Conservation (phyloP, 164 flowering plant genomes). For the Paratinospora sagittata region DNA sequence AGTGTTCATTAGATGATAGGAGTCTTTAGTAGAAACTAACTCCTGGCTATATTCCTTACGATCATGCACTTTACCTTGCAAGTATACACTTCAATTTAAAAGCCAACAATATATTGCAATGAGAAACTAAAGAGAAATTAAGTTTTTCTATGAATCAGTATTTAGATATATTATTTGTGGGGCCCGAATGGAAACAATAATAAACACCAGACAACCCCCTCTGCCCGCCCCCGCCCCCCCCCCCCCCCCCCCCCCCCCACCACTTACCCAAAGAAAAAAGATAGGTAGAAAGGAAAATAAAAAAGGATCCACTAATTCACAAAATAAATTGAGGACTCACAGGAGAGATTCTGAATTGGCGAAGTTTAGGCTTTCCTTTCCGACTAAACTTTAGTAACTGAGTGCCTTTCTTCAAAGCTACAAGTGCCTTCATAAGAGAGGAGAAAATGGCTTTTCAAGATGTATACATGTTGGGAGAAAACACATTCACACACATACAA, state of each 20-base stretch:
- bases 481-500: neutral
- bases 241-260: no score
- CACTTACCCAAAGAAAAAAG: no score
- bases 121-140: neutral
- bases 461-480: neutral
- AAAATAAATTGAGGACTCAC: slow-evolving; percentile 34
- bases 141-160: neutral
- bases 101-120: neutral
- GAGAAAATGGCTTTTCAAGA: slow-evolving; percentile 1
- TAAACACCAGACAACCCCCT: no score
- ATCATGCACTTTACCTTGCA: no score
- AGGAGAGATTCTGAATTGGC: slow-evolving; percentile 74
- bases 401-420: slow-evolving; percentile 84
- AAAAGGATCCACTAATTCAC: neutral
- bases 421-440: slow-evolving; percentile 51
- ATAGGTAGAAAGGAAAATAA: neutral
- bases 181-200: neutral
- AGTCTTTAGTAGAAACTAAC: no score
- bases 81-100: no score
- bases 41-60: no score
- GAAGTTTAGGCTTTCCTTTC: slow-evolving; percentile 87
- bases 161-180: neutral
- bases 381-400: slow-evolving; percentile 85
- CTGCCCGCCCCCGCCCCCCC: no score
- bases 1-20: no score